Base-by-base conservation (phyloP, 306 rosid genomes). In the Medicago arabica region DNA sequence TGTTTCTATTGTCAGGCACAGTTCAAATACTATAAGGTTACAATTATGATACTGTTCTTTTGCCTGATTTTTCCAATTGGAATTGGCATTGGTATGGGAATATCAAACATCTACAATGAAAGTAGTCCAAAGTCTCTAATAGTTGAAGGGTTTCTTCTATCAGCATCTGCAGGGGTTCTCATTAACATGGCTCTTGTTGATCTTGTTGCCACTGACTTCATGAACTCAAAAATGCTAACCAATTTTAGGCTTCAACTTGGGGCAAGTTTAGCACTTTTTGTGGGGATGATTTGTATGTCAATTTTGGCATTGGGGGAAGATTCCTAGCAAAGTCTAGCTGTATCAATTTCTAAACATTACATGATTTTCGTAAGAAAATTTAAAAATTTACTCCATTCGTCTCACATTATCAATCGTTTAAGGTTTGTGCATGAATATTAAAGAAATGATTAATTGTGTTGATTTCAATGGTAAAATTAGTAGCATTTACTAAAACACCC, bases 101-200 rank as follows among this genome's bases (percentile, higher is more conserved):
- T 89, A 74, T 87, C 97, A 82, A 83, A 76, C 2, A 59, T 75
- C 6, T 91, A 89, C 76, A 28, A 76, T 28, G 85, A 74, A 46
- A 88, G 28, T 6, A 85, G 88, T 70, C 80, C 87, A 71, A 83
- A 80, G 38, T 86, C 90, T 4, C 64, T 84, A 8, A 77, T 86
- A 50, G 85, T 87, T 46, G 87, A 86, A 77, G 97, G 94, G 39
- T 2, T 82, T 59, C 83, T 89, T 43, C 85, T 89, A 71, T 85
- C 94, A 61, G 86, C 89, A 41, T 91, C 97, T 4, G 87, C 89
- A 53, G 94, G 97, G 73, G 79, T 91, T 39, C 78, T 89, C 9
- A 86, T 84, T 31, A 86, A 80, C 81, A 89, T 87, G 94, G 89
- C 97, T 53, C 83, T 91, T 53, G 95, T 87, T 83, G 90, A 89